Evolutionary conservation across 2,329 filamentous ascomycete species (phyloP).

Genomic region (Nigrospora osmanthi): DNA sequence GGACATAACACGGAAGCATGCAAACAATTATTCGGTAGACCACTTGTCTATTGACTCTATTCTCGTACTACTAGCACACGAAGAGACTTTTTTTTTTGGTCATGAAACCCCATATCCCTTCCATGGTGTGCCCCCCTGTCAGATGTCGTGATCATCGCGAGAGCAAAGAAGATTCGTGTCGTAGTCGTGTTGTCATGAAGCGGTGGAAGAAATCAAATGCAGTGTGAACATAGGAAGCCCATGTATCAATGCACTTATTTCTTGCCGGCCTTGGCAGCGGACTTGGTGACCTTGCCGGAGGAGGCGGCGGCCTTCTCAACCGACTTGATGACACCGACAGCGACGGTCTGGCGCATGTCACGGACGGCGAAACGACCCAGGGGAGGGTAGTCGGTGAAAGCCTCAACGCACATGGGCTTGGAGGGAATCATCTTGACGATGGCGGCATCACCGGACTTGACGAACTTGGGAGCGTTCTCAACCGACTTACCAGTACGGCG

Average conservation of each 20-base stretch:
- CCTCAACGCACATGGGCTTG: constrained; percentile 99
- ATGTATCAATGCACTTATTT: constrained; percentile 47
- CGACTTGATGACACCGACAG: constrained; percentile 91
- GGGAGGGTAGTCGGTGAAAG: constrained; percentile 99
- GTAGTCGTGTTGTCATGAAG: constrained; percentile 14
- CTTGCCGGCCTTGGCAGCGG: constrained; percentile 66
- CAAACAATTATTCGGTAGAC: background rate
- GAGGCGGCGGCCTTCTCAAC: constrained; percentile 57
- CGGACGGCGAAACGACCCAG: constrained; percentile 99
- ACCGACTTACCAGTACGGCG: constrained; percentile 98
- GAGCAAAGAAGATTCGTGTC: constrained; percentile 25
- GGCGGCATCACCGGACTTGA: constrained; percentile 99
- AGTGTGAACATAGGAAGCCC: constrained; percentile 1
- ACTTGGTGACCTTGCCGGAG: constrained; percentile 63
- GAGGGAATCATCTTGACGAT: constrained; percentile 99
- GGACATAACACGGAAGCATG: background rate
- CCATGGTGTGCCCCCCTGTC: constrained; percentile 31
- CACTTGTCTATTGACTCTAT: constrained; percentile 32
- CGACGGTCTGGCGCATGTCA: constrained; percentile 91
- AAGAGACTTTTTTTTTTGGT: constrained; percentile 30
- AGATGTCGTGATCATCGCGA: constrained; percentile 33
- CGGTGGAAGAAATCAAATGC: constrained; percentile 4
- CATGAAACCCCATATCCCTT: constrained; percentile 24
- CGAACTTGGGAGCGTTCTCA: constrained; percentile 93
- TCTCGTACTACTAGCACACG: constrained; percentile 37